Percentiles rank a stretch among this genome's conserved stretches.
Conservation (phyloP, 2,329 filamentous ascomycete genomes). For the Shiraia bambusicola region DNA sequence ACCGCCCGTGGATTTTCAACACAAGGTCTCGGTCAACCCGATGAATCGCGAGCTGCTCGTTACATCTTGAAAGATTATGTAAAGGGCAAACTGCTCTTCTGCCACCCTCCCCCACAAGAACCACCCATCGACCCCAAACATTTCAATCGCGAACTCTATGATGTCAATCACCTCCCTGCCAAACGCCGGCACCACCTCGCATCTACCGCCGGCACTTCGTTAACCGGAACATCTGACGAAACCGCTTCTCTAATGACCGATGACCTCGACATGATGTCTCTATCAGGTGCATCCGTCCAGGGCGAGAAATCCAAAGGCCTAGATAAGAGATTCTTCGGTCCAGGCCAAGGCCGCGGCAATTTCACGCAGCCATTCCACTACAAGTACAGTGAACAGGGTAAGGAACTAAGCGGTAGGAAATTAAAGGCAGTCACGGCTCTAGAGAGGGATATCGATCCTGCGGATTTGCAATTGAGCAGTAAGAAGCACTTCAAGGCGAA, state of each 20-base stretch:
- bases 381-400: conserved; percentile 86
- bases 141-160: conserved; percentile 91
- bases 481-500: conserved; percentile 97
- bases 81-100: conserved; percentile 90
- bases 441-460: conserved; percentile 80
- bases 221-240: conserved; percentile 32
- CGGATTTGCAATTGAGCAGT: conserved; percentile 68
- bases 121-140: conserved; percentile 65
- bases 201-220: conserved; percentile 44
- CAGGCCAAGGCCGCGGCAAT: conserved; percentile 62
- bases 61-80: conserved; percentile 96
- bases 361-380: conserved; percentile 82
- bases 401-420: conserved; percentile 80
- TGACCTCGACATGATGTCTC: conserved; percentile 53
- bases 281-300: conserved; percentile 41
- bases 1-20: conserved; percentile 88
- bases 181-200: conserved; percentile 71
- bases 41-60: conserved; percentile 87
- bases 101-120: conserved; percentile 76
- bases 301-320: conserved; percentile 75
- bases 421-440: conserved; percentile 76
- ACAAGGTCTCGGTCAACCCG: conserved; percentile 83
- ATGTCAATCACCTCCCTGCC: conserved; percentile 75
- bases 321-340: conserved; percentile 87
- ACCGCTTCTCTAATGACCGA: conserved; percentile 46